Evolutionary conservation across 768 basidiomycete genomes (phyloP), one percentile per base, ranked within the genome.

Genomic region (Rubroboletus satanas): DNA sequence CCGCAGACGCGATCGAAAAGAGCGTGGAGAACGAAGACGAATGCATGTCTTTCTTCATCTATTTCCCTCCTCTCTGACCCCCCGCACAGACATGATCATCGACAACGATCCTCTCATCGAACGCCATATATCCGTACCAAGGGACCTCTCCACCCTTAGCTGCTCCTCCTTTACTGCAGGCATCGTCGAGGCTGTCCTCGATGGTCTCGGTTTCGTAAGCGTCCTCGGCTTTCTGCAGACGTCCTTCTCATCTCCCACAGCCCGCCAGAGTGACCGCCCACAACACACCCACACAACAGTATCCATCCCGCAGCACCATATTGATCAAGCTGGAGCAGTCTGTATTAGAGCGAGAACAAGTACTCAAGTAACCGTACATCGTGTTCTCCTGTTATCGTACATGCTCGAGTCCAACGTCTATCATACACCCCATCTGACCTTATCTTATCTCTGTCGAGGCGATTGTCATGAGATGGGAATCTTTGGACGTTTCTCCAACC

Each of bases 131-230:
- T 93, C 93, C 31, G 90, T 98, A 14, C 97, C 97, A 21, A 84
- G 84, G 62, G 97, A 99, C 67, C 85, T 99, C 83, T 90, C 86
- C 64, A 86, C 90, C 64, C 79, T 99, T 37, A 95, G 90, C 63
- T 98, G 94, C 66, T 97, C 93, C n/a, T 98, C 97, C 3, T 90
- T 96, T 67, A 93, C 93, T 0, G 97, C 97, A 11, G 97, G 97
- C 1, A 86, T 99, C 46, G 96, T 99, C 12, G 97, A 99, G 73
- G 97, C 95, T 11, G 92, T 96, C 15, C 77, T 98, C 59, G 95
- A 98, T 68, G 94, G 93, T 1, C 77, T 96, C 26, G 91, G 93
- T 55, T 93, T 98, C 63, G 95, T 97, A 67, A 66, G 93, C 83
- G n/a, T 5, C 51, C 9, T 36, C 29, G 18, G 42, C 17, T 33